These are phyloP conservation scores for Polytolypa hystricis DNA, from an alignment of 2,329 filamentous ascomycete species.

Conservation along the genomic window DNA sequence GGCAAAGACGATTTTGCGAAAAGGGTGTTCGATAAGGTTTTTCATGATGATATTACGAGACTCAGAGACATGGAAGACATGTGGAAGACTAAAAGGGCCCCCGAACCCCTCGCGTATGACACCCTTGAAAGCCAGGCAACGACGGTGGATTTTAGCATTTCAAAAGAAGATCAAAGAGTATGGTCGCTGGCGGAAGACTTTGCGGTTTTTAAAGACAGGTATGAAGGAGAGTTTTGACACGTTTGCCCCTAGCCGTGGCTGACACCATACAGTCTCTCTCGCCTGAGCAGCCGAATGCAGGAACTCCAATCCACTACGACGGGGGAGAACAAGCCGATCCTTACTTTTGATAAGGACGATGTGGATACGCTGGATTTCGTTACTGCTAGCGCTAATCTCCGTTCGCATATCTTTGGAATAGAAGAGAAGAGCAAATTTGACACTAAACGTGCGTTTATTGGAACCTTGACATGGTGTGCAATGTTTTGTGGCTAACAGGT, in stretches of 20 bases:
- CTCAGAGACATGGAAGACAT: constrained; percentile 83
- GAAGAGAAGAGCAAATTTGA: constrained; percentile 85
- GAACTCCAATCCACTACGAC: constrained; percentile 47
- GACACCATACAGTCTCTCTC: constrained; percentile 45
- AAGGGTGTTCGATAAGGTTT: constrained; percentile 88
- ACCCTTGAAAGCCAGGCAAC: constrained; percentile 44
- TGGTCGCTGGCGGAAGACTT: constrained; percentile 84
- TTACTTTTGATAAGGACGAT: constrained; percentile 95
- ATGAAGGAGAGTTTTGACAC: constrained; percentile 5
- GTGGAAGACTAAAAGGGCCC: constrained; percentile 77
- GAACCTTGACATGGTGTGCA: not conserved
- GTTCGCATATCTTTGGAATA: constrained; percentile 81
- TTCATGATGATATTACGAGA: constrained; percentile 70
- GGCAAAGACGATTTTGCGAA: constrained; percentile 66
- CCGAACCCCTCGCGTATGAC: constrained; percentile 61
- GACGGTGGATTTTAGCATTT: constrained; percentile 42
- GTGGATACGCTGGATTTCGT: constrained; percentile 93
- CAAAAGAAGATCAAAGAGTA: constrained; percentile 57
- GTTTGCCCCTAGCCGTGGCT: constrained; percentile 2
- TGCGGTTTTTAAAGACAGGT: constrained; percentile 70
- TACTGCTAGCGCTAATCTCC: constrained; percentile 75
- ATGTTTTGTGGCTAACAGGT: constrained; percentile 7
- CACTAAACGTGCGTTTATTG: constrained; percentile 55
- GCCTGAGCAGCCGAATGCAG: constrained; percentile 63
- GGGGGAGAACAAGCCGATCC: constrained; percentile 41